phyloP scores from a whole-genome alignment of 192 early-diverging fungal genomes.

The Coemansia sp. region DNA sequence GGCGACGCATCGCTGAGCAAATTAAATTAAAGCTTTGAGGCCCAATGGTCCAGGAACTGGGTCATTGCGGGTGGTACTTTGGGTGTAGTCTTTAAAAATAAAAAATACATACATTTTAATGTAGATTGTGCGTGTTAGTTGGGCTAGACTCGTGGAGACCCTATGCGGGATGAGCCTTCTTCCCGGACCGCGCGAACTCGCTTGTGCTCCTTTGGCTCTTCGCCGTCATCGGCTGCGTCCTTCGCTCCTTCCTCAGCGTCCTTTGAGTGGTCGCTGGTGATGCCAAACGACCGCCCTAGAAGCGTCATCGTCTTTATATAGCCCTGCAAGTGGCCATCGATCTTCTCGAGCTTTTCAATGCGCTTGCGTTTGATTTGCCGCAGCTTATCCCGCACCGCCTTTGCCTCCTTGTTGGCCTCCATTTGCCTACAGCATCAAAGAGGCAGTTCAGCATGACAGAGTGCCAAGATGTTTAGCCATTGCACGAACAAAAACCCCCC shows the following conservation, averaged over 20 bases:
- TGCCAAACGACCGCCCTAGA: slow-evolving; percentile 25
- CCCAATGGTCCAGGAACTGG: not conserved
- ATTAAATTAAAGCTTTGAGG: slow-evolving; percentile 47
- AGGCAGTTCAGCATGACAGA: not conserved
- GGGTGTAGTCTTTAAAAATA: not conserved
- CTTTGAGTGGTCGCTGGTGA: slow-evolving; percentile 1
- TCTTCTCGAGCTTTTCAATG: slow-evolving; percentile 45
- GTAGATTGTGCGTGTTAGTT: not conserved
- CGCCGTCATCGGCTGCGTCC: slow-evolving; percentile 6
- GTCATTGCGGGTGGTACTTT: not conserved
- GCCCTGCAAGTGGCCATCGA: slow-evolving; percentile 31
- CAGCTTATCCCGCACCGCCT: slow-evolving; percentile 31
- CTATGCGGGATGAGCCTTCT: slow-evolving; percentile 20
- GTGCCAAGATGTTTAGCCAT: not conserved
- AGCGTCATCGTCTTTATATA: slow-evolving; percentile 34
- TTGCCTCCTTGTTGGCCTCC: slow-evolving; percentile 15
- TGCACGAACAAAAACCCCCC: not conserved
- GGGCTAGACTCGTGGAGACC: slow-evolving; percentile 31
- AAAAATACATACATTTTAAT: not conserved
- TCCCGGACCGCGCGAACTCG: slow-evolving; percentile 27
- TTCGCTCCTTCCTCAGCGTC: slow-evolving; percentile 13
- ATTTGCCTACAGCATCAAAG: slow-evolving; percentile 18
- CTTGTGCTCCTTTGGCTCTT: slow-evolving; percentile 21
- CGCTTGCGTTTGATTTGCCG: slow-evolving; percentile 36
- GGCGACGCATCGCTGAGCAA: slow-evolving; percentile 41